These are phyloP conservation scores for Akanthomyces uredinophilus DNA, from an alignment of 2,329 filamentous ascomycete species.

Conservation along the genomic window DNA sequence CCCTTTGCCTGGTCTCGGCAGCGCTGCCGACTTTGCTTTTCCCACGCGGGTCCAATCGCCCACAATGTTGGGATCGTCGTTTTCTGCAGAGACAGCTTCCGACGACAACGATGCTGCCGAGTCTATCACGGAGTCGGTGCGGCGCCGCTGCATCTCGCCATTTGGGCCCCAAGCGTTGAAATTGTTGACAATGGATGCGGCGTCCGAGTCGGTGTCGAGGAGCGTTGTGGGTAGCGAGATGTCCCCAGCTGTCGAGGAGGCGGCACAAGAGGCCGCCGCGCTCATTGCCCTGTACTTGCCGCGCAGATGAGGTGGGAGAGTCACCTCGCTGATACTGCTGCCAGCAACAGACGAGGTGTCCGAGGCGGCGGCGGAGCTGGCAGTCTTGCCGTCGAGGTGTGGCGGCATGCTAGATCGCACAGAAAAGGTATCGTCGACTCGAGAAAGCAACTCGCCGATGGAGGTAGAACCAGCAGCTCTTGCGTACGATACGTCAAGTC, in stretches of 20 bases:
- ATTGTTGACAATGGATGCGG: not conserved
- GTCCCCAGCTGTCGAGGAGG: not conserved
- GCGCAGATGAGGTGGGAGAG: conserved; percentile 1
- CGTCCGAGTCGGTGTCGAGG: not conserved
- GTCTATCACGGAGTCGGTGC: not conserved
- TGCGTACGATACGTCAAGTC: conserved; percentile 16
- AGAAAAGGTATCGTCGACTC: not conserved
- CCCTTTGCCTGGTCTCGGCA: not conserved
- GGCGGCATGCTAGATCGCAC: not conserved
- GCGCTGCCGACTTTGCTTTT: not conserved
- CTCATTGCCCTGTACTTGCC: not conserved
- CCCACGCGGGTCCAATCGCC: not conserved
- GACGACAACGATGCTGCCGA: not conserved
- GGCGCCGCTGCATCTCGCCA: not conserved
- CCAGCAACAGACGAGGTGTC: not conserved
- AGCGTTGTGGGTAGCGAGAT: conserved; percentile 6
- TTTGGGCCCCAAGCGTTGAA: conserved; percentile 9
- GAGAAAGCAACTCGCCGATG: not conserved
- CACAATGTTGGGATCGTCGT: conserved; percentile 2
- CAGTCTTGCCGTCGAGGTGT: too few relatives aligned
- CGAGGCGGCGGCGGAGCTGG: not conserved
- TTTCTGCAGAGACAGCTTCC: not conserved
- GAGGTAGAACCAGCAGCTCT: not conserved
- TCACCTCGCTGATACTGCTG: too few relatives aligned
- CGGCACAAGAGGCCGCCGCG: not conserved